These are phyloP conservation scores for Pyricularia sp. DNA, from an alignment of 2,329 filamentous ascomycete species.

Conservation along the genomic window DNA sequence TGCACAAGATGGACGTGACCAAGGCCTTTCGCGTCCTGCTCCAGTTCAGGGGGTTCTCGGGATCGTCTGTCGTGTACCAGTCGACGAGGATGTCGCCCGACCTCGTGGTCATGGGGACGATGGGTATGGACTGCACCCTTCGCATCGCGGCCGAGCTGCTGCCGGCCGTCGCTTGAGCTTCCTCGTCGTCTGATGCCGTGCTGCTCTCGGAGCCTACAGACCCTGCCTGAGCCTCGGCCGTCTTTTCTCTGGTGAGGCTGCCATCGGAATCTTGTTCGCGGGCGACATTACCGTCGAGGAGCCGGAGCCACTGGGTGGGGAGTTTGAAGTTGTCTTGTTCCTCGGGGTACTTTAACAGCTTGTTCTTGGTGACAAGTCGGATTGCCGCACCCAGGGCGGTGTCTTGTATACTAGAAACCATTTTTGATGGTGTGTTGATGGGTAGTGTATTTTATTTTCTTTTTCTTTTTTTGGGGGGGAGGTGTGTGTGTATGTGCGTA, in stretches of 20 bases:
- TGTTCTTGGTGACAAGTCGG: conserved; percentile 16
- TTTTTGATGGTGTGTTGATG: not conserved
- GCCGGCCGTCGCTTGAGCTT: not conserved
- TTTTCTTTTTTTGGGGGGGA: not conserved
- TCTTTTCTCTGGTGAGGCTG: conserved; percentile 30
- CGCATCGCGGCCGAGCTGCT: conserved; percentile 9
- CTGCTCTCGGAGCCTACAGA: not conserved
- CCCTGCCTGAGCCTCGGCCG: conserved; percentile 31
- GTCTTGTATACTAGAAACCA: conserved; percentile 11
- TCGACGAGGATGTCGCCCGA: conserved; percentile 18
- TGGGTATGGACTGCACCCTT: conserved; percentile 15
- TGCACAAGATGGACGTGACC: conserved; percentile 24
- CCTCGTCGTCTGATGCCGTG: not conserved
- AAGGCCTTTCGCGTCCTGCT: conserved; percentile 20
- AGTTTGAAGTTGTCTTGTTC: conserved; percentile 55
- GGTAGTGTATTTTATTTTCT: not conserved
- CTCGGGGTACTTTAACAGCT: conserved; percentile 42
- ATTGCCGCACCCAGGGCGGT: conserved; percentile 16
- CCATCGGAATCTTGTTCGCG: conserved; percentile 45
- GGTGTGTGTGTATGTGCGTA: not conserved
- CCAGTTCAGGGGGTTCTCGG: conserved; percentile 40
- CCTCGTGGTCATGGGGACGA: conserved; percentile 16
- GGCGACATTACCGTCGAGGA: conserved; percentile 59
- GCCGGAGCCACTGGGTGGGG: conserved; percentile 50
- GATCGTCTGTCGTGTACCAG: conserved; percentile 34